phyloP scores from a whole-genome alignment of 2,329 filamentous ascomycete genomes.

The Cladosporium austrohemisphaericum region DNA sequence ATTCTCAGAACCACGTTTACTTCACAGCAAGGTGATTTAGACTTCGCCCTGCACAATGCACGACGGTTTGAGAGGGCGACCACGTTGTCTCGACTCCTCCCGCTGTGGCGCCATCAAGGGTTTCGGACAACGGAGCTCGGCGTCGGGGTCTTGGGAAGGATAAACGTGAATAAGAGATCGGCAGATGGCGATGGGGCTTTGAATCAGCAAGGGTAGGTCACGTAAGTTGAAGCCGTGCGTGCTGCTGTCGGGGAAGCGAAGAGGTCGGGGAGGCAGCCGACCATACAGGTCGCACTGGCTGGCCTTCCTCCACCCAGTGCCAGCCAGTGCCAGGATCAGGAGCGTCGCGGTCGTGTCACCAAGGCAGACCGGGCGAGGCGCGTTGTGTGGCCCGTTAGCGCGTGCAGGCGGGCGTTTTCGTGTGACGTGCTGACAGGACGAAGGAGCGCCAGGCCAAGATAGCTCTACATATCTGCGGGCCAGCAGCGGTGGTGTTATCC shows the following conservation, averaged over 20 bases:
- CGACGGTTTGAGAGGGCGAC: constrained; percentile 13
- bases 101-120: constrained; percentile 14
- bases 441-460: constrained; percentile 7
- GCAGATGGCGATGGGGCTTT: not conserved
- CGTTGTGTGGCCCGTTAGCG: not conserved
- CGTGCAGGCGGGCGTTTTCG: constrained; percentile 11
- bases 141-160: not conserved
- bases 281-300: not conserved
- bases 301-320: too few relatives aligned
- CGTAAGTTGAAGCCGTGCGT: too few relatives aligned
- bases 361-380: not conserved
- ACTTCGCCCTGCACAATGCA: constrained; percentile 14
- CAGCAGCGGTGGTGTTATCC: constrained; percentile 4
- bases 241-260: not conserved
- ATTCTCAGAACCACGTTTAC: constrained; percentile 6
- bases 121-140: not conserved
- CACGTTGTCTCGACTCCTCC: constrained; percentile 15
- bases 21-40: not conserved
- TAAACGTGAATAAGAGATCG: not conserved
- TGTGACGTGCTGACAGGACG: constrained; percentile 13
- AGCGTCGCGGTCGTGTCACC: constrained; percentile 4
- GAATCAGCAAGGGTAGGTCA: not conserved
- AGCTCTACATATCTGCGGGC: not conserved
- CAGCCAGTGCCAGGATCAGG: not conserved
- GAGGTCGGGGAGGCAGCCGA: constrained; percentile 9